Conservation (phyloP, 192 early-diverging fungal genomes). For the Backusella liffmaniae region DNA sequence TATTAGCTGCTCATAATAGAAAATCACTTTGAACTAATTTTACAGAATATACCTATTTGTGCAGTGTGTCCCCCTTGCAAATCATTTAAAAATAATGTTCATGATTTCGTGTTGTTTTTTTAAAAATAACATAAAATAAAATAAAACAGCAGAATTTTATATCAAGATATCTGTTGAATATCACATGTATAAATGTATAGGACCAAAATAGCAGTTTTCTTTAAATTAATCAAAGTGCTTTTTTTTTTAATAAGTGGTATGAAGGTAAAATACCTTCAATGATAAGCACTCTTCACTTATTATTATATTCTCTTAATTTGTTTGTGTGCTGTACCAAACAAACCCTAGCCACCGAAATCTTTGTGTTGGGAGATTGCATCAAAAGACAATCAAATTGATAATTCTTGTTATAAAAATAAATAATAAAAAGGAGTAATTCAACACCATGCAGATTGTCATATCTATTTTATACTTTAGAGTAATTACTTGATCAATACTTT, state of each 20-base stretch:
- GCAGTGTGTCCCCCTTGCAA: not conserved
- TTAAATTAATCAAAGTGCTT: not conserved
- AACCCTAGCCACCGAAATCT: not conserved
- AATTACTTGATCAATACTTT: not conserved
- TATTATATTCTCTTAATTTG: not conserved
- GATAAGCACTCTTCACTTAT: not conserved
- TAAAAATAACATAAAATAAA: not conserved
- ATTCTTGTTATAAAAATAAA: not conserved
- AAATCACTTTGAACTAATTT: not conserved
- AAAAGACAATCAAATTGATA: too few relatives aligned
- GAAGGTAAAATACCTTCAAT: not conserved
- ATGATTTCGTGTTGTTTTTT: not conserved
- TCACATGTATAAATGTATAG: not conserved
- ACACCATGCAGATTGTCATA: not conserved
- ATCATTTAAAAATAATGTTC: not conserved
- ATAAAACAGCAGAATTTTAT: not conserved
- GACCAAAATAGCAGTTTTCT: not conserved
- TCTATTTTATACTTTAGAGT: not conserved
- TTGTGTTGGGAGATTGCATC: not conserved
- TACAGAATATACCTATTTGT: not conserved
- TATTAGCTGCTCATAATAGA: not conserved
- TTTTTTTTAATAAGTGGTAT: not conserved
- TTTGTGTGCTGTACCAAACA: not conserved
- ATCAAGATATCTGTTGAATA: not conserved
- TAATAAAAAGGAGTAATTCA: not conserved